Percentiles rank a stretch among this genome's conserved stretches.
Evolutionary conservation across 2,329 filamentous ascomycete genomes (phyloP).

Genomic region (Chaetomiaceae sp.): DNA sequence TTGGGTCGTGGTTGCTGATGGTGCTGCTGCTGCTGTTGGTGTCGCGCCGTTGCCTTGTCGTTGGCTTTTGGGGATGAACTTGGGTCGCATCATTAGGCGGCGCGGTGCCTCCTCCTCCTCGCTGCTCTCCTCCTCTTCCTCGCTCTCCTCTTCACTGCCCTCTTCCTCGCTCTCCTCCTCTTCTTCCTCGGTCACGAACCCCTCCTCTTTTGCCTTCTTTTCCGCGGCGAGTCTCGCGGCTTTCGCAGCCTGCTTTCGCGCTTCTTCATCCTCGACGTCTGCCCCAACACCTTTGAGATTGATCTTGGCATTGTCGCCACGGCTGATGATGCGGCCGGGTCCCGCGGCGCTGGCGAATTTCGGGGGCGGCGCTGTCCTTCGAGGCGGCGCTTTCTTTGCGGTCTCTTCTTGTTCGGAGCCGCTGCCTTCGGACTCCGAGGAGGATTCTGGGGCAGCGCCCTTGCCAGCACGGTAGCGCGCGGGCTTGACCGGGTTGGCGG

Average conservation of each 20-base stretch:
- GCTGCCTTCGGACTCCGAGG: slow-evolving; percentile 27
- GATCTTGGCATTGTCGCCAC: slow-evolving; percentile 40
- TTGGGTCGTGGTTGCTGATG: slow-evolving; percentile 16
- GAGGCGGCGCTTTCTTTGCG: slow-evolving; percentile 17
- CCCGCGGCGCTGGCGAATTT: slow-evolving; percentile 45
- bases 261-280: slow-evolving; percentile 42
- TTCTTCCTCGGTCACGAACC: slow-evolving; percentile 57
- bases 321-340: slow-evolving; percentile 51
- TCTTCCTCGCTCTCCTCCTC: slow-evolving; percentile 39
- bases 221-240: slow-evolving; percentile 40
- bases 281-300: slow-evolving; percentile 35
- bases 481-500: slow-evolving; percentile 78
- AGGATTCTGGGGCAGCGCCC: slow-evolving; percentile 49
- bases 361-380: slow-evolving; percentile 48
- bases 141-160: slow-evolving; percentile 30
- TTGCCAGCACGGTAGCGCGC: slow-evolving; percentile 85
- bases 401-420: slow-evolving; percentile 22
- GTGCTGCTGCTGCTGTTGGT: slow-evolving; percentile 9
- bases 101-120: slow-evolving; percentile 55
- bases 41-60: background rate
- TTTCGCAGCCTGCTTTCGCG: slow-evolving; percentile 43
- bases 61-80: slow-evolving; percentile 52
- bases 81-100: slow-evolving; percentile 56
- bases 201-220: slow-evolving; percentile 52
- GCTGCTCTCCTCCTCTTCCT: slow-evolving; percentile 32